phyloP scores from a whole-genome alignment of 805 yeast genomes.

The Metschnikowia lunata region DNA sequence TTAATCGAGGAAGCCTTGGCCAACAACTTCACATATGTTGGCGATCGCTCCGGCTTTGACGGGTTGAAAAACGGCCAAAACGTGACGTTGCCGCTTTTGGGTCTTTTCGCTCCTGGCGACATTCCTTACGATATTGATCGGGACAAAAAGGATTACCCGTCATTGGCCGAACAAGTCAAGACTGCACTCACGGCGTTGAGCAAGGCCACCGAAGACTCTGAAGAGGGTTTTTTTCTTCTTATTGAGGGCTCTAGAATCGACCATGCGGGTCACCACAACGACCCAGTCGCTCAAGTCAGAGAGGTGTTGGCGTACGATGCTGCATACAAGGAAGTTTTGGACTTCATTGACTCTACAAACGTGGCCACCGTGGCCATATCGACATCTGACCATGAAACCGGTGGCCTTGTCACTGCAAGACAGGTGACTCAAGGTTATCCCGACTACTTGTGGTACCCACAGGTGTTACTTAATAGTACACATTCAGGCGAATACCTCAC shows the following conservation, averaged over 20 bases:
- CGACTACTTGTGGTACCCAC: conserved; percentile 85
- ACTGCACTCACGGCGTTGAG: conserved; percentile 69
- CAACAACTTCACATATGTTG: conserved; percentile 57
- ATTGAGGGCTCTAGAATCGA: conserved; percentile 93
- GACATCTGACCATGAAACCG: conserved; percentile 94
- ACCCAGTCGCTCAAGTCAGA: conserved; percentile 90
- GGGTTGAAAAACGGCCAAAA: conserved; percentile 49
- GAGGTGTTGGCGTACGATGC: conserved; percentile 86
- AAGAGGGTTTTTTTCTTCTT: conserved; percentile 79
- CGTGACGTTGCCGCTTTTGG: conserved; percentile 72
- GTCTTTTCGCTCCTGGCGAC: conserved; percentile 69
- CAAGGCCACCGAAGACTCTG: conserved; percentile 65
- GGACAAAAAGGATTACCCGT: conserved; percentile 56
- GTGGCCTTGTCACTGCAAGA: conserved; percentile 85
- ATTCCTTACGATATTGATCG: conserved; percentile 86
- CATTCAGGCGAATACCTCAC: conserved; percentile 76
- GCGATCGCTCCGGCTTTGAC: conserved; percentile 58
- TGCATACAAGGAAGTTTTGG: conserved; percentile 69
- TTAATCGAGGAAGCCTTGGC: conserved; percentile 58
- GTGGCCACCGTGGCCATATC: conserved; percentile 75
- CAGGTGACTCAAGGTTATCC: conserved; percentile 67
- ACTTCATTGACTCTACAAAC: conserved; percentile 63
- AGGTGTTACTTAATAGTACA: conserved; percentile 60
- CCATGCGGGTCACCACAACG: conserved; percentile 93
- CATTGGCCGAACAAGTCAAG: conserved; percentile 71